A percentile compares a stretch with the other conserved stretches of the same genome.
These are phyloP conservation scores for Populus deltoides DNA, from an alignment of 345 rosid species.

Conservation along the genomic window DNA sequence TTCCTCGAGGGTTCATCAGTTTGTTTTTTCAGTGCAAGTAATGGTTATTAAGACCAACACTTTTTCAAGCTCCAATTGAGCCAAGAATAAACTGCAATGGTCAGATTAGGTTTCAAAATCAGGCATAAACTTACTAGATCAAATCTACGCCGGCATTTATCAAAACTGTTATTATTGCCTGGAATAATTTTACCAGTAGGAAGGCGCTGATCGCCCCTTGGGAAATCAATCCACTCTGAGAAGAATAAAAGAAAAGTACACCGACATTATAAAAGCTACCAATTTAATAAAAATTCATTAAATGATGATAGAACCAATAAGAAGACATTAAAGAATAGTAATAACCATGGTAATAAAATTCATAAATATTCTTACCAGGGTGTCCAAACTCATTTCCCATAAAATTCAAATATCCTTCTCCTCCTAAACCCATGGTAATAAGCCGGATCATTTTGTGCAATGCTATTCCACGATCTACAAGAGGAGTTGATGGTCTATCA, in stretches of 20 bases:
- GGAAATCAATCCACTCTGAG: constrained; percentile 97
- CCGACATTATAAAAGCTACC: background rate
- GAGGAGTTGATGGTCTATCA: constrained; percentile 74
- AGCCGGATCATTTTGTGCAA: constrained; percentile 97
- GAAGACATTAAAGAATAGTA: background rate
- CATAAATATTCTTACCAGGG: constrained; percentile 56
- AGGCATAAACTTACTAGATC: constrained; percentile 64
- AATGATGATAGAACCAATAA: background rate
- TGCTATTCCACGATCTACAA: constrained; percentile 89
- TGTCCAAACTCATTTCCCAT: constrained; percentile 99
- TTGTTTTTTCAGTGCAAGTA: background rate
- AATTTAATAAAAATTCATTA: background rate
- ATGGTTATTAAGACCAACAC: background rate
- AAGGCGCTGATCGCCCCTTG: constrained; percentile 81
- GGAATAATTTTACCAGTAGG: constrained; percentile 57
- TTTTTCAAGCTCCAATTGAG: background rate
- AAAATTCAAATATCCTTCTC: constrained; percentile 95
- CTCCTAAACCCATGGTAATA: constrained; percentile 90
- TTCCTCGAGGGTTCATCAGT: background rate
- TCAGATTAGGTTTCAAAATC: background rate
- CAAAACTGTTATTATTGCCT: constrained; percentile 78
- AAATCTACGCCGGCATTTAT: constrained; percentile 91
- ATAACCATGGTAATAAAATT: background rate
- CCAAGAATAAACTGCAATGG: background rate
- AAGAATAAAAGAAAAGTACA: constrained; percentile 5